These are phyloP conservation scores for Neoscytalidium dimidiatum DNA, from an alignment of 2,329 filamentous ascomycete genomes.

Conservation along the genomic window DNA sequence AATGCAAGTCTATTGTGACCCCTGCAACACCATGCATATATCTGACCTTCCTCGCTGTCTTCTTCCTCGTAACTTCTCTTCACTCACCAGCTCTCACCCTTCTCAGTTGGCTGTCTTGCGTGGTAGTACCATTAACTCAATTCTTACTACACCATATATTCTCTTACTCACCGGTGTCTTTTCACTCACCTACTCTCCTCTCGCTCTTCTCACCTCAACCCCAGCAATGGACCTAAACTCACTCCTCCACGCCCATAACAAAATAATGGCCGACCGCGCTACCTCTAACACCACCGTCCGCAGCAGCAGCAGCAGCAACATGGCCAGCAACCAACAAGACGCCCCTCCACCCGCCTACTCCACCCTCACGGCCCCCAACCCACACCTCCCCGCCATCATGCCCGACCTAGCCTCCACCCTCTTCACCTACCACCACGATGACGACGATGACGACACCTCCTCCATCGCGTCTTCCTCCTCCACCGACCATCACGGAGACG, in stretches of 20 bases:
- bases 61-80: not conserved
- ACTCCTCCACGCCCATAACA: slow-evolving; percentile 11
- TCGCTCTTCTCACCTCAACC: not conserved
- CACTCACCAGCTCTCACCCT: not conserved
- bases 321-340: not conserved
- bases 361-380: not conserved
- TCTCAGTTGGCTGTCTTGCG: not conserved
- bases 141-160: too few relatives aligned
- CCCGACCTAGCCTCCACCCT: not conserved
- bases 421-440: not conserved
- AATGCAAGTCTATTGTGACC: not conserved
- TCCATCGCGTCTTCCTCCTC: not conserved
- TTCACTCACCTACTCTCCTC: not conserved
- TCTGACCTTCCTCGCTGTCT: not conserved
- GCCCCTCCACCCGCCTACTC: not conserved
- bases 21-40: slow-evolving; percentile 12
- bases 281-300: not conserved
- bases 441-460: slow-evolving; percentile 10
- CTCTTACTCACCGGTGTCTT: not conserved
- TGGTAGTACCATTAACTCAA: not conserved
- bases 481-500: too few relatives aligned
- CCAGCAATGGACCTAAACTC: slow-evolving; percentile 14
- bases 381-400: not conserved
- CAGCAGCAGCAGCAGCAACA: not conserved
- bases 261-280: slow-evolving; percentile 12